A percentile compares a stretch with the other conserved stretches of the same genome.
Evolutionary conservation across 805 yeast genomes (phyloP).

Genomic region (Saccharomycopsis fibuligera): DNA sequence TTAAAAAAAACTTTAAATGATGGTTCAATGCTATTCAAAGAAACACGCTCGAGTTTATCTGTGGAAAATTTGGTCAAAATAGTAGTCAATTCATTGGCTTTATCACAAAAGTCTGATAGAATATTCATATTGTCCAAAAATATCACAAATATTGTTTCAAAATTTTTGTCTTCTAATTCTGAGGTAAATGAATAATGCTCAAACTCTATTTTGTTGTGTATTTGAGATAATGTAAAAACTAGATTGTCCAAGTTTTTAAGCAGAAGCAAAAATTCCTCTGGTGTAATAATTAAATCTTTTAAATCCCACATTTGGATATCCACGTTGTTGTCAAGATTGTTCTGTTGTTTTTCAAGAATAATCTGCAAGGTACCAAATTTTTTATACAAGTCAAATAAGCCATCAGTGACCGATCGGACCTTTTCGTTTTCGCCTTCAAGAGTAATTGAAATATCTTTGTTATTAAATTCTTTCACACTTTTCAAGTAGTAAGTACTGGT

Average conservation of each 20-base stretch:
- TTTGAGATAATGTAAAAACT: background rate
- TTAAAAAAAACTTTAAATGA: no score
- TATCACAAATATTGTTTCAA: background rate
- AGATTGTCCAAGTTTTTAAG: background rate
- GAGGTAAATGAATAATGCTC: slow-evolving; percentile 9
- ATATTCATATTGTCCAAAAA: background rate
- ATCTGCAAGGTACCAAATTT: background rate
- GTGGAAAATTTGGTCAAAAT: no score
- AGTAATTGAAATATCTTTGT: slow-evolving; percentile 1
- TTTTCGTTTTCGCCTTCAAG: background rate
- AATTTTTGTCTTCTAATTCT: slow-evolving; percentile 7
- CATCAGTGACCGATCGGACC: background rate
- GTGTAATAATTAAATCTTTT: background rate
- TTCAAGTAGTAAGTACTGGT: background rate
- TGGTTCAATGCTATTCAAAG: no score
- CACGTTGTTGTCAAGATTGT: background rate
- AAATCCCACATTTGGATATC: background rate
- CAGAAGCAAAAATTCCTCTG: background rate
- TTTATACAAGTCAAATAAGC: slow-evolving; percentile 1
- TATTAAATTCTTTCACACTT: background rate
- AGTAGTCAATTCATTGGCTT: background rate
- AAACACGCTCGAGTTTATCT: no score
- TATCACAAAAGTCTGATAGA: background rate
- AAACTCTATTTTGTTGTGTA: slow-evolving; percentile 1
- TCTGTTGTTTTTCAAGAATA: background rate